A percentile compares a stretch with the other conserved stretches of the same genome.
These are phyloP conservation scores for Myriosclerotinia scirpicola DNA, from an alignment of 2,329 filamentous ascomycete species.

Conservation along the genomic window DNA sequence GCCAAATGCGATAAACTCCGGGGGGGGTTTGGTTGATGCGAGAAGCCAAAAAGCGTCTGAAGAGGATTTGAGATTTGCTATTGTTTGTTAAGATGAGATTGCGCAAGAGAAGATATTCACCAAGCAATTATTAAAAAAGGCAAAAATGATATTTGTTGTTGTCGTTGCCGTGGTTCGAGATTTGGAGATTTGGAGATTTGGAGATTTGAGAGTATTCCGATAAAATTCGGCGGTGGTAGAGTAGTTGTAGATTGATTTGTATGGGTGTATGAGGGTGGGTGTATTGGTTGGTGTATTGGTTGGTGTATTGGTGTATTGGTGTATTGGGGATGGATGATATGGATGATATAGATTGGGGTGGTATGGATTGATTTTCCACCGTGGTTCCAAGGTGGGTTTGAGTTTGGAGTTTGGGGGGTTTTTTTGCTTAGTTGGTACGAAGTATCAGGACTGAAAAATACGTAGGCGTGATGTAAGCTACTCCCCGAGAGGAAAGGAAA, in stretches of 20 bases:
- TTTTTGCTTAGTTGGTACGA: neutral
- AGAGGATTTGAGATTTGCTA: neutral
- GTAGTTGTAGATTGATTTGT: conserved; percentile 6
- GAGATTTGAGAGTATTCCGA: too few species aligned
- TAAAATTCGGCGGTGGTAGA: too few species aligned
- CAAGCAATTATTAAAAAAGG: neutral
- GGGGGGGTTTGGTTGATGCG: conserved; percentile 6
- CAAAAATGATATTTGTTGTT: neutral
- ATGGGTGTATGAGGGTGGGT: neutral
- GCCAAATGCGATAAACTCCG: conserved; percentile 16
- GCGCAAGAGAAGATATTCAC: conserved; percentile 11
- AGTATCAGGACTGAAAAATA: neutral
- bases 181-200: neutral
- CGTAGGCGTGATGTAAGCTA: conserved; percentile 10
- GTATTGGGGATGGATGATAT: too few species aligned
- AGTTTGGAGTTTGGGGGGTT: neutral
- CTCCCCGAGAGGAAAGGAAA: neutral
- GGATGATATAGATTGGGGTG: too few species aligned
- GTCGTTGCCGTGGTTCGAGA: neutral
- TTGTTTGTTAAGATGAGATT: neutral
- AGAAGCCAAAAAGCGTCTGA: neutral
- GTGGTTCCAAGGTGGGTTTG: neutral
- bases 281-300: too few species aligned
- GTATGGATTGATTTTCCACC: too few species aligned
- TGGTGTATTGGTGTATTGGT: too few species aligned